Evolutionary conservation across 2,329 filamentous ascomycete species (phyloP).

Genomic region (Myriosclerotinia scirpicola): DNA sequence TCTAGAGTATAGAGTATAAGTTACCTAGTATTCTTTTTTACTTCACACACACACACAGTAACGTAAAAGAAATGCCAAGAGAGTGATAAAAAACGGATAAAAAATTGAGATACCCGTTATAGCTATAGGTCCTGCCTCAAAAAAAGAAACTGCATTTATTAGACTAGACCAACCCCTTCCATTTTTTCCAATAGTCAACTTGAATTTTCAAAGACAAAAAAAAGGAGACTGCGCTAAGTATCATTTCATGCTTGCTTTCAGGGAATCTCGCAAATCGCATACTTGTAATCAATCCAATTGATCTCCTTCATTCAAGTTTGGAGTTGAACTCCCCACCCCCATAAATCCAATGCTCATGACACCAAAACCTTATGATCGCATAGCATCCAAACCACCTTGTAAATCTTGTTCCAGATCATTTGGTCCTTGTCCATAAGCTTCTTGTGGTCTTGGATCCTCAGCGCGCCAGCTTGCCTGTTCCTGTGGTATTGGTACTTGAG

Average conservation of each 20-base stretch:
- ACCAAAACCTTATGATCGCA: conserved; percentile 31
- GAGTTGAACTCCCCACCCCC: neutral
- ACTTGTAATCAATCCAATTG: conserved; percentile 3
- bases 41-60: no score
- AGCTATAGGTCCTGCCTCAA: conserved; percentile 1
- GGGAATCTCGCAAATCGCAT: neutral
- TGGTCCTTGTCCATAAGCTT: conserved; percentile 38
- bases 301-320: conserved; percentile 5
- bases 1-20: no score
- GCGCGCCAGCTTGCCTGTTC: conserved; percentile 38
- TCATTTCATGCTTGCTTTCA: conserved; percentile 4
- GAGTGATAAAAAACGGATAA: neutral
- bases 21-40: no score
- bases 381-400: conserved; percentile 41
- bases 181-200: conserved; percentile 5
- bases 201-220: neutral
- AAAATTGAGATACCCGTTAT: neutral
- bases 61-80: neutral
- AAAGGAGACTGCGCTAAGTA: conserved; percentile 6
- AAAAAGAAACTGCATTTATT: conserved; percentile 11
- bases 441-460: conserved; percentile 42
- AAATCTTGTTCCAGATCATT: conserved; percentile 42
- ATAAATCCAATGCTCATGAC: neutral
- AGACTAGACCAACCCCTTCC: conserved; percentile 5
- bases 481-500: conserved; percentile 40